Base-by-base conservation (phyloP, 345 rosid species). In the Limnanthes douglasii region DNA sequence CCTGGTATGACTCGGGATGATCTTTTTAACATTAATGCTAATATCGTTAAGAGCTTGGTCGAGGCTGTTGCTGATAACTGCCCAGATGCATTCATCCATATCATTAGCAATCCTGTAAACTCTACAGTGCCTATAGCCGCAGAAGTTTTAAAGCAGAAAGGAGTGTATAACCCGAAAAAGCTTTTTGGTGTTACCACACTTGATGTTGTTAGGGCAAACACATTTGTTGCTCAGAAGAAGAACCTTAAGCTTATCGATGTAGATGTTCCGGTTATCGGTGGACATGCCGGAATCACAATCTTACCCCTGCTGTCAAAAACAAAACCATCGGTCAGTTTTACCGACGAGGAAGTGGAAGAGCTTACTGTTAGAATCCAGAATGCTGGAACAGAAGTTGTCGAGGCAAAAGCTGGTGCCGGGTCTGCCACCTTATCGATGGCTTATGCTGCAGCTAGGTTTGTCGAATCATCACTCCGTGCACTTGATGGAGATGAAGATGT, bases 1-100 rank as follows among this genome's bases (percentile, higher is more conserved):
- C 97, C 93, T 0, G 97, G 97, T 11, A 88, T 83, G 97, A 88
- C 86, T 31, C 93, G 97, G 11, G 95, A 79, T 34, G 95, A 88
- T 50, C 88, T 88, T 34, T 88, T 88, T 63, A 79, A 76, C 60
- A 83, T 88, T 72, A 88, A 88, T 36, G 97, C 90, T 18, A 59
- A 45, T 45, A 88, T 88, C 0, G 93, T 83, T n/a, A 83, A 70
- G 60, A 53, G 46, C 19, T 66, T 83, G 49, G 71, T 88, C 5
- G 95, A 76, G 23, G 95, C 86, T 24, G 90, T 76, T 6, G 97
- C 95, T 31, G 95, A 83, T 43, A 73, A 76, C 57, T 72, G 84
- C 57, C 97, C 93, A 3, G 69, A 72, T 26, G 95, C 97, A 5
- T 79, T 88, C 58, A 72, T 88, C 46, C 93, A 88, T 30, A 62